Base-by-base conservation (phyloP, 2,329 filamentous ascomycete genomes). In the Cadophora sp. region DNA sequence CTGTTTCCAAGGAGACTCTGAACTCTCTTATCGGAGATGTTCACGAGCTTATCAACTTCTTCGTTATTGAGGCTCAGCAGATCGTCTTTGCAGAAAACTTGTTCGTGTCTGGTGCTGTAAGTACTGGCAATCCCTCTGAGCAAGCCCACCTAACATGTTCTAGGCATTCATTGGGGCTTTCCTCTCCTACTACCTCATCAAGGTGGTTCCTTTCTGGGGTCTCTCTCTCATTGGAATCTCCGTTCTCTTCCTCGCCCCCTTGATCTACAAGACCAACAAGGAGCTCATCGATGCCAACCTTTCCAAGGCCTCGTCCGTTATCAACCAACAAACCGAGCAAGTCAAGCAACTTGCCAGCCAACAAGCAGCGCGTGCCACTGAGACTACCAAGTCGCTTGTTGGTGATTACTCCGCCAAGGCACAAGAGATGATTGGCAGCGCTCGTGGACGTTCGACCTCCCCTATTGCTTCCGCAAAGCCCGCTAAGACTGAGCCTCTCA, bases 31-130 rank as follows among this genome's bases (percentile, higher is more conserved):
- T 90, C 73, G 87, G 87, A 66, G 89, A 91, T 72, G 81, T 89
- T 50, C 86, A 91, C 76, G 89, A 91, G 80, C 84, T 92, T 68
- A 79, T 89, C 80, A 92, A 92, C 84, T 92, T 92, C 79, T 89
- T 91, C 74, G 83, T 91, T 69, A 90, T 92, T 67, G 90, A 92
- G 81, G 82, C 84, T 62, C 90, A 92, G 82, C 85, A 89, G 70
- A 86, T 92, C 72, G 76, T 91, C 66, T 92, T 89, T 72, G 89
- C 85, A 53, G 90, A 92, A 84, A 92, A 91, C 74, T 79, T 91
- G 67, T 79, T 81, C 71, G 85, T 83, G 66, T 91, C 89, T 26
- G 79, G 81, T 75, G 84, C 83, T 73, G 89, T 91, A 83, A 79
- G 88, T 82, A 65, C 55, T 56, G 29, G 59, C 6, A n/a, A 37